Base-by-base conservation (phyloP, 306 rosid genomes). In the Mimosa bimucronata region DNA sequence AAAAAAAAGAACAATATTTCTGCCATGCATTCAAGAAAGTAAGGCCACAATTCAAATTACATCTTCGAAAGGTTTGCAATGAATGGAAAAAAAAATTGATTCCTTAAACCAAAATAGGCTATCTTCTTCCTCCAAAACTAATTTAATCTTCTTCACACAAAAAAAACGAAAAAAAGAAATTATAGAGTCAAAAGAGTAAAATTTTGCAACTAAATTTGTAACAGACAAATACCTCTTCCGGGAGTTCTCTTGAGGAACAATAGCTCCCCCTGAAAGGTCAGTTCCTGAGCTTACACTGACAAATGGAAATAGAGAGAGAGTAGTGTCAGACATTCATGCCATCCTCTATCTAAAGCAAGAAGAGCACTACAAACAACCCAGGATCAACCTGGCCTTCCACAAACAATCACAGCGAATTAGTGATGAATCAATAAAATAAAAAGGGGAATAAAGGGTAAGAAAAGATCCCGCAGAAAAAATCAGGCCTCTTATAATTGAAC, bases 171-270 rank as follows among this genome's bases (percentile, higher is more conserved):
- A n/a, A n/a, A n/a, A n/a, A n/a, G n/a, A n/a, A n/a, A n/a, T n/a
- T 34, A 34, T 6, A 0, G 30, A 29, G 61, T 28, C 61, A 28
- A 28, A 71, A 71, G 25, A 71, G 29, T 57, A 37, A 41, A 31
- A 40, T 18, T 55, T 11, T n/a, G 78, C 52, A 75, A 81, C 76
- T 60, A 52, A 52, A 78, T 23, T 64, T 14, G 46, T n/a, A 71
- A 71, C 30, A 44, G 44, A 76, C 69, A 71, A 57, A 80, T 84
- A 92, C 98, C 97, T 92, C 85, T 94, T 94, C 69, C 92, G 86
- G 72, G 72, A 21, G 78, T 46, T 81, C 74, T 74, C 95, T 82
- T 60, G 88, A 52, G 86, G 67, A 3, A 75, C 78, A 75, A 79
- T 77, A 80, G 26, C 80, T 25, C 83, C 89, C 50, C 71, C 81